Evolutionary conservation across 768 basidiomycete species (phyloP).

Genomic region (Mycena kentingensis): DNA sequence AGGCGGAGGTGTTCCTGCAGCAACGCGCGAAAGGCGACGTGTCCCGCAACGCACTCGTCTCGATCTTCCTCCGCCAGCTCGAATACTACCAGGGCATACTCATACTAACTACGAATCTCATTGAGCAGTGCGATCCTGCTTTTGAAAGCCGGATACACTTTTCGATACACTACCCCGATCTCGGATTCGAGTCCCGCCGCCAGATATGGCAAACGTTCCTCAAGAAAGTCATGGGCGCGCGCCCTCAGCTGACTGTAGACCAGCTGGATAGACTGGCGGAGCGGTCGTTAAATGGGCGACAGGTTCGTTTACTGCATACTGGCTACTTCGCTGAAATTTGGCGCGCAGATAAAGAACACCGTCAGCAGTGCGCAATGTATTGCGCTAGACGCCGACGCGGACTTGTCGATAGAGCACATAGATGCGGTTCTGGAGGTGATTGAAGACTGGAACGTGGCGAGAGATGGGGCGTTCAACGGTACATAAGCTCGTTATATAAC

Average conservation of each 20-base stretch:
- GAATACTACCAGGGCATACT: constrained; percentile 42
- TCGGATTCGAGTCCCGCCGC: constrained; percentile 27
- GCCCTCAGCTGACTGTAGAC: constrained; percentile 15
- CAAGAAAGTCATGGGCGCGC: constrained; percentile 9
- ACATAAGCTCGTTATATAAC: background rate
- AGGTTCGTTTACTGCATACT: constrained; percentile 17
- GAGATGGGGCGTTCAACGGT: background rate
- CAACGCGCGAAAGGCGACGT: constrained; percentile 26
- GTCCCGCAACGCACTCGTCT: constrained; percentile 35
- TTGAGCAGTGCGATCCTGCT: constrained; percentile 32
- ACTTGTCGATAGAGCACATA: constrained; percentile 23
- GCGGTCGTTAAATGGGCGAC: constrained; percentile 31
- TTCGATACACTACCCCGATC: constrained; percentile 34
- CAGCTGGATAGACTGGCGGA: constrained; percentile 26
- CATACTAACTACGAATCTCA: constrained; percentile 37
- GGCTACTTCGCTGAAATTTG: background rate
- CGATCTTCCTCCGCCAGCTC: constrained; percentile 38
- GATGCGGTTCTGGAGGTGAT: constrained; percentile 25
- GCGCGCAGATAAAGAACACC: constrained; percentile 31
- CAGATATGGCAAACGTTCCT: constrained; percentile 35
- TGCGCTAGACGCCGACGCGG: constrained; percentile 18
- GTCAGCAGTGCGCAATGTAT: constrained; percentile 31
- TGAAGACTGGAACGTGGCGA: constrained; percentile 23
- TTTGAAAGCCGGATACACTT: constrained; percentile 41
- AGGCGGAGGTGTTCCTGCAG: constrained; percentile 39